Evolutionary conservation across 1,284 basidiomycete species (phyloP), one percentile per base, ranked within the genome.

Genomic region (Fistulinella staudtii): DNA sequence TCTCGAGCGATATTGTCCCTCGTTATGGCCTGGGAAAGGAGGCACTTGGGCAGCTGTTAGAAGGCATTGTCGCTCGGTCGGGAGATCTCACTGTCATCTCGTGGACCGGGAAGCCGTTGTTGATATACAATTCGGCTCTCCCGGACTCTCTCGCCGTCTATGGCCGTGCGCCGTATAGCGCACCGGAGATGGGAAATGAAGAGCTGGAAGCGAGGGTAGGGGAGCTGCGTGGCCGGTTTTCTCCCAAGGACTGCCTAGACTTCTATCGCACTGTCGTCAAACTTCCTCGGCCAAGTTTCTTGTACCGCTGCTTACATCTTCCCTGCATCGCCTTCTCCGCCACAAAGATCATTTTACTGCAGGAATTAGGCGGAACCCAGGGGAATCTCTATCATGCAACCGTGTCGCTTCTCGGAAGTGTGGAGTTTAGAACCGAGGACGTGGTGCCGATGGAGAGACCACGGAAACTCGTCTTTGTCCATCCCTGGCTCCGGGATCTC

Each of bases 401-500:
- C 1, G 35, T 31, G 11, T 20, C 28, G 4, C n/a, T 24, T 3
- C 20, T 37, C 2, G 36, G 29, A 13, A 34, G 10, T 3, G 36
- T 46, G 24, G 9, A 23, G 2, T 43, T 46, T 15, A 23, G 25
- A 36, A 35, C 40, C 8, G 5, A 14, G 11, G 1, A 4, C 8
- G 27, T 52, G 6, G 20, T 30, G 11, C 14, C 28, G 8, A 9
- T 42, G 36, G 21, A 5, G n/a, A 9, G n/a, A 9, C 43, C 41
- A 13, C 43, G 33, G 1, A 43, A 29, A 6, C 46, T 53, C 10
- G 22, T 43, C 8, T 34, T 51, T 5, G 43, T 52, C n/a, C 31
- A 46, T 28, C 46, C 52, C 2, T 53, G 50, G 51, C 4, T 53
- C 20, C 30, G 1, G 17, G 46, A 40, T 27, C 43, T 50, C 3